Percentiles rank a stretch among this genome's conserved stretches.
Evolutionary conservation across 2,329 filamentous ascomycete genomes (phyloP).

Genomic region (Aspergillus novofumigatus): DNA sequence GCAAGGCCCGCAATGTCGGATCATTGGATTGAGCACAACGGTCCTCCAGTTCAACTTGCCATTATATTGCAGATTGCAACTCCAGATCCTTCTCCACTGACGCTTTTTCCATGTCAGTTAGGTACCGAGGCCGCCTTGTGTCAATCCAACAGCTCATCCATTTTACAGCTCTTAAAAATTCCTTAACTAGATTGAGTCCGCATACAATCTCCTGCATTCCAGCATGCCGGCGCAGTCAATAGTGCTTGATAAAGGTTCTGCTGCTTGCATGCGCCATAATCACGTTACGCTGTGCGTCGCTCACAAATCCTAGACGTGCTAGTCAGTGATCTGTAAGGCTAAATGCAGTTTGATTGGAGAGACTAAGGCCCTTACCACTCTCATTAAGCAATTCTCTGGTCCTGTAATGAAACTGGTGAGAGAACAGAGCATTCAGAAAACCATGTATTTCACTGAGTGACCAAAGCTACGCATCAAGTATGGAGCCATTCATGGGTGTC

Average conservation of each 20-base stretch:
- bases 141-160: conserved; percentile 17
- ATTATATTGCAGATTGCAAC: too few species aligned
- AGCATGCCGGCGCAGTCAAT: conserved; percentile 12
- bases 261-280: conserved; percentile 19
- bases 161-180: conserved; percentile 13
- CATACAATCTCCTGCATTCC: conserved; percentile 18
- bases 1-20: too few species aligned
- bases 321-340: not conserved
- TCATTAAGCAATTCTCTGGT: conserved; percentile 12
- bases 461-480: too few species aligned
- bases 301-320: conserved; percentile 15
- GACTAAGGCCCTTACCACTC: conserved; percentile 13
- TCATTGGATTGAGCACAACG: too few species aligned
- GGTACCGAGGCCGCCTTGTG: conserved; percentile 12
- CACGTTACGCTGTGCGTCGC: conserved; percentile 18
- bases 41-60: too few species aligned
- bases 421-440: too few species aligned
- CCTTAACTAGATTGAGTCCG: conserved; percentile 14
- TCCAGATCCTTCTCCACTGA: too few species aligned
- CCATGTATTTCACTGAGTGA: too few species aligned
- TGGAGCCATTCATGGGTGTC: too few species aligned
- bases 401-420: too few species aligned
- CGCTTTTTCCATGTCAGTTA: conserved; percentile 2
- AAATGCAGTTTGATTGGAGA: not conserved
- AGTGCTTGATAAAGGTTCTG: conserved; percentile 23